Evolutionary conservation across 495 filamentous ascomycete species (phyloP).

Genomic region (Penicillium robsamsonii): DNA sequence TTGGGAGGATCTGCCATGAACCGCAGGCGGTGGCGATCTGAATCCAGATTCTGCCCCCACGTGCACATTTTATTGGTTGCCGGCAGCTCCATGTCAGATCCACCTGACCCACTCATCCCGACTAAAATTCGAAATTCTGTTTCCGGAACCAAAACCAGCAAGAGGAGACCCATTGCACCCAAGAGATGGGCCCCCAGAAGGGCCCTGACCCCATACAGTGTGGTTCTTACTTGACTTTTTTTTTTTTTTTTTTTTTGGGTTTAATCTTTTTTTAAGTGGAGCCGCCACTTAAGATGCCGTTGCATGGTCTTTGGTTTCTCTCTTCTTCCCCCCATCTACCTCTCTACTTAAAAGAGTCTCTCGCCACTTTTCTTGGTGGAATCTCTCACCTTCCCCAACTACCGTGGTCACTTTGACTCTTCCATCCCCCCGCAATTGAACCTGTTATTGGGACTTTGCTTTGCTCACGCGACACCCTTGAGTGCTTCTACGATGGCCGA

Average conservation of each 20-base stretch:
- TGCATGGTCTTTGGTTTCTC: slow-evolving; percentile 11
- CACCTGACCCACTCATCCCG: background rate
- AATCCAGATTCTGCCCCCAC: slow-evolving; percentile 25
- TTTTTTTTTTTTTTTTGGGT: no score
- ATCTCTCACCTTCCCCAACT: slow-evolving; percentile 5
- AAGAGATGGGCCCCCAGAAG: background rate
- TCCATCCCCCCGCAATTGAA: background rate
- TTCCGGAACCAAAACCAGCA: slow-evolving; percentile 2
- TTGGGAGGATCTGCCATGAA: slow-evolving; percentile 8
- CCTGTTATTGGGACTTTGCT: background rate
- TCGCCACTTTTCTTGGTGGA: slow-evolving; percentile 16
- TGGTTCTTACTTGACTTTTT: slow-evolving; percentile 10
- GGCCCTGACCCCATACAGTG: background rate
- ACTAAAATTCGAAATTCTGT: slow-evolving; percentile 1
- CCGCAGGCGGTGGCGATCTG: slow-evolving; percentile 6
- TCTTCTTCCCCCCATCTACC: background rate
- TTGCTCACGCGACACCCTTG: slow-evolving; percentile 12
- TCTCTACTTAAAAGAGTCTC: slow-evolving; percentile 22
- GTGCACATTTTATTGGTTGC: slow-evolving; percentile 23
- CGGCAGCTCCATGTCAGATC: slow-evolving; percentile 2
- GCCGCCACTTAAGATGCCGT: slow-evolving; percentile 22
- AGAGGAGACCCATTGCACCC: background rate
- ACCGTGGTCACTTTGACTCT: slow-evolving; percentile 6
- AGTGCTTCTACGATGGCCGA: slow-evolving; percentile 39
- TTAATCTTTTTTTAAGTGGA: slow-evolving; percentile 12